Conservation (phyloP, 2,329 filamentous ascomycete species). For the Aureobasidium uvarum region DNA sequence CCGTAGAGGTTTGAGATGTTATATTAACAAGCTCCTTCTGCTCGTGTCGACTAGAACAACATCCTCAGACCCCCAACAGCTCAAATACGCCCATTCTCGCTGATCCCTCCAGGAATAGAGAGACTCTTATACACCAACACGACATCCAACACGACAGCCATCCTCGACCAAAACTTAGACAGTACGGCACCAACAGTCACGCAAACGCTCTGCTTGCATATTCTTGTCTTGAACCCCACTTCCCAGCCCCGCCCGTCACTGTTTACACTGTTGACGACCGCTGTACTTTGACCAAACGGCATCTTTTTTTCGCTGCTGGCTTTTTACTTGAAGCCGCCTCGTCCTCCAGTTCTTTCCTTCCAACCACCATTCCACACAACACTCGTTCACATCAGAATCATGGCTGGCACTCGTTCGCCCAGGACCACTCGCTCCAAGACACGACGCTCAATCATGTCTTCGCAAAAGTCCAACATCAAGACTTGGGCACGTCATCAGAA, state of each 20-base stretch:
- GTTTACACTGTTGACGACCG: conserved; percentile 26
- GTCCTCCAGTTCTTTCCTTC: conserved; percentile 22
- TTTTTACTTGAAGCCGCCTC: conserved; percentile 24
- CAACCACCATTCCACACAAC: conserved; percentile 17
- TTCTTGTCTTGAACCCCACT: conserved; percentile 21
- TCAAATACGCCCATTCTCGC: conserved; percentile 13
- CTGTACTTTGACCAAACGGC: conserved; percentile 9
- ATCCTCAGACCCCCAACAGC: background rate
- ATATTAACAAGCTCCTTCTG: conserved; percentile 21
- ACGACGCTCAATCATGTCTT: conserved; percentile 22
- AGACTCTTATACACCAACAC: conserved; percentile 10
- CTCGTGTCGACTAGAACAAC: background rate
- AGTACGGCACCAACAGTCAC: conserved; percentile 19
- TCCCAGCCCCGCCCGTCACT: conserved; percentile 25
- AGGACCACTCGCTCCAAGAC: conserved; percentile 23
- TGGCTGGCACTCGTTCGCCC: conserved; percentile 16
- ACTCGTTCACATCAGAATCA: conserved; percentile 9
- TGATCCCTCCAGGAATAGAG: conserved; percentile 15
- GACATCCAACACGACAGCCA: conserved; percentile 15
- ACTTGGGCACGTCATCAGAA: conserved; percentile 23
- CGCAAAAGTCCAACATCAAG: conserved; percentile 19
- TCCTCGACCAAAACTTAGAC: background rate
- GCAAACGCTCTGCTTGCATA: conserved; percentile 23
- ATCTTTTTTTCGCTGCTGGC: conserved; percentile 14
- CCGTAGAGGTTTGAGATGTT: conserved; percentile 21